Base-by-base conservation (phyloP, 2,329 filamentous ascomycete species). In the Helminthosporium solani region DNA sequence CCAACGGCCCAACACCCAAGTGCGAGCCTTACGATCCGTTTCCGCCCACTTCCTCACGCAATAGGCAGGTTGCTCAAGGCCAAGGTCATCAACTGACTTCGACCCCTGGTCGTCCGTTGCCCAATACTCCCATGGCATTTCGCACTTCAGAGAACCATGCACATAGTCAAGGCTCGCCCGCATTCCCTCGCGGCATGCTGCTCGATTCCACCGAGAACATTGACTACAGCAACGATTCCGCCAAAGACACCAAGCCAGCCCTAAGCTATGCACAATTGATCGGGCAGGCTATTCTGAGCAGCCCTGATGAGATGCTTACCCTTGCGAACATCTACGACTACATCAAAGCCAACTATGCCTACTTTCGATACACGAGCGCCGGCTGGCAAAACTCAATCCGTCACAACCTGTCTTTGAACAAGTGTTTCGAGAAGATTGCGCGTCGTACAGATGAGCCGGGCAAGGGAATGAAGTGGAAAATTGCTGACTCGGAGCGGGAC, bases 371-470 rank as follows among this genome's bases (percentile, higher is more conserved):
- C 68, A 89, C 81, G 25, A 83, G 91, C 44, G 84, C 83, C 48
- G 92, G 94, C 49, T 99, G 95, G 95, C 94, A 96, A 83, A 99
- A 99, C 68, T 96, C 90, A 0, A 99, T 99, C 56, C 86, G 94
- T 11, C 94, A 99, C 68, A 99, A 99, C 60, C 73, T 99, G 12
- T 97, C 94, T 1, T 74, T 99, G 33, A 97, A 95, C 70, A 96
- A 96, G 67, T 84, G 87, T 0, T 99, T 99, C 63, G 85, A 90
- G 59, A 99, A 99, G 70, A 87, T 96, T 7, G 88, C 94, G 2
- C 85, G 94, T 37, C 86, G 88, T 14, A 96, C 90, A 0, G 90
- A 97, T 58, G 94, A 99, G 67, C 94, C 94, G 18, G 94, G 94
- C 11, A 99, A 99, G 69, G 94, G 94, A 21, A 97, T 96, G 90